Evolutionary conservation across 495 filamentous ascomycete genomes (phyloP).

Genomic region (Parathielavia hyrcaniae): DNA sequence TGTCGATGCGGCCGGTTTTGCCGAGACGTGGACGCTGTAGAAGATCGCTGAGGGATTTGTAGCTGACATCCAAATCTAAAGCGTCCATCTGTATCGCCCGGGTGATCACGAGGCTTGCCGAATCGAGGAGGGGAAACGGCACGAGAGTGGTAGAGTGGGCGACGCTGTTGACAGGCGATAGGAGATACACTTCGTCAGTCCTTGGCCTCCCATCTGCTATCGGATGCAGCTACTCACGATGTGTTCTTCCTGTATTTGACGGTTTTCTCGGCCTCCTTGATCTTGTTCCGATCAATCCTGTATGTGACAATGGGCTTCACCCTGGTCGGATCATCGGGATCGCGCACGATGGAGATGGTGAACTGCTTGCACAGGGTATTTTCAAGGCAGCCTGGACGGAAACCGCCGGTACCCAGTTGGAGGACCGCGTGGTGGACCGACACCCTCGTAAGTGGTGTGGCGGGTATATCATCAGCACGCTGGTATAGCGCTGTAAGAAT

Average conservation of each 20-base stretch:
- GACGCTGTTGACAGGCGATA: conserved; percentile 10
- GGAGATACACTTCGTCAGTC: conserved; percentile 14
- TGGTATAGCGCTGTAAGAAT: conserved; percentile 9
- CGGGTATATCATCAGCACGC: conserved; percentile 10
- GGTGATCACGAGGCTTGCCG: conserved; percentile 12
- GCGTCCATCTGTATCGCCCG: conserved; percentile 11
- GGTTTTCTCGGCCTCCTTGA: conserved; percentile 3
- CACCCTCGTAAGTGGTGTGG: conserved; percentile 6
- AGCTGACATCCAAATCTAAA: conserved; percentile 13
- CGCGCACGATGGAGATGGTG: conserved; percentile 8
- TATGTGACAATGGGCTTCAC: conserved; percentile 2
- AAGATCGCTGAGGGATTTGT: conserved; percentile 12
- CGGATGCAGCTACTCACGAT: conserved; percentile 12
- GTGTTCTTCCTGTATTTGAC: conserved; percentile 8
- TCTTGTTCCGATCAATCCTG: conserved; percentile 8
- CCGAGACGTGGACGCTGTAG: conserved; percentile 11
- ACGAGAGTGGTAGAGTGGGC: conserved; percentile 16
- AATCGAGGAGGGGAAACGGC: conserved; percentile 14
- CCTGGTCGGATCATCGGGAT: conserved; percentile 1
- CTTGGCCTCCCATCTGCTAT: conserved; percentile 11
- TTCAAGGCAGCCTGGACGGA: conserved; percentile 3
- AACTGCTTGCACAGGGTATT: conserved; percentile 7
- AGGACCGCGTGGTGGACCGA: conserved; percentile 2
- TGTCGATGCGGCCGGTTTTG: conserved; percentile 9
- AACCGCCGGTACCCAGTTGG: conserved; percentile 5